phyloP scores from a whole-genome alignment of 768 basidiomycete species.

The Naganishia kalamii region DNA sequence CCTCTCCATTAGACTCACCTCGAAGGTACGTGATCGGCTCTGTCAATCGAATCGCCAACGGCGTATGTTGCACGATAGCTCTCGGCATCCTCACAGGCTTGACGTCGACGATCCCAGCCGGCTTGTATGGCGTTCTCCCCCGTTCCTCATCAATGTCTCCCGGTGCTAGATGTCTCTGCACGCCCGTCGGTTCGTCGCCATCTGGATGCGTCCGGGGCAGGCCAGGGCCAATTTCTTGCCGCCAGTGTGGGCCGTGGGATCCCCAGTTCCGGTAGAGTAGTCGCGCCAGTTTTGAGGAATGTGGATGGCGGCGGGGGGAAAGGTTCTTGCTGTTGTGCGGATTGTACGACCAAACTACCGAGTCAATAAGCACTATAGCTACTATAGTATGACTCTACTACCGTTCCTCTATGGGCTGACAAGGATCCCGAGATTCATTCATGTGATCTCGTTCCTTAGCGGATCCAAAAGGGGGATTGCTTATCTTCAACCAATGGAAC shows the following conservation, averaged over 20 bases:
- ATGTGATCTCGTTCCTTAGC: no score
- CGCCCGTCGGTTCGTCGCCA: background rate
- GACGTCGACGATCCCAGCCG: background rate
- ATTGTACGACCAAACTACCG: no score
- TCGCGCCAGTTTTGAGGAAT: constrained; percentile 8
- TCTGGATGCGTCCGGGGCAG: background rate
- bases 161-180: background rate
- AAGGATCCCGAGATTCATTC: no score
- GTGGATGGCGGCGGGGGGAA: background rate
- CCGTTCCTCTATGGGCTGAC: no score
- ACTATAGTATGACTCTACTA: no score
- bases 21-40: constrained; percentile 70
- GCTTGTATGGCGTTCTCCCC: background rate
- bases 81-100: constrained; percentile 9
- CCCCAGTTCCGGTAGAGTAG: constrained; percentile 14
- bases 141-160: background rate
- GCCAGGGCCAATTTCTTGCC: background rate
- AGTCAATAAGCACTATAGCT: no score
- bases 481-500: constrained; percentile 12
- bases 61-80: constrained; percentile 10
- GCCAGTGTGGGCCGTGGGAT: constrained; percentile 13
- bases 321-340: background rate
- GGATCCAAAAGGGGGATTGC: no score
- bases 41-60: constrained; percentile 55
- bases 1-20: constrained; percentile 32